A percentile compares a stretch with the other conserved stretches of the same genome.
Evolutionary conservation across 345 rosid species (phyloP).

Genomic region (Pseudoturritis turrita): DNA sequence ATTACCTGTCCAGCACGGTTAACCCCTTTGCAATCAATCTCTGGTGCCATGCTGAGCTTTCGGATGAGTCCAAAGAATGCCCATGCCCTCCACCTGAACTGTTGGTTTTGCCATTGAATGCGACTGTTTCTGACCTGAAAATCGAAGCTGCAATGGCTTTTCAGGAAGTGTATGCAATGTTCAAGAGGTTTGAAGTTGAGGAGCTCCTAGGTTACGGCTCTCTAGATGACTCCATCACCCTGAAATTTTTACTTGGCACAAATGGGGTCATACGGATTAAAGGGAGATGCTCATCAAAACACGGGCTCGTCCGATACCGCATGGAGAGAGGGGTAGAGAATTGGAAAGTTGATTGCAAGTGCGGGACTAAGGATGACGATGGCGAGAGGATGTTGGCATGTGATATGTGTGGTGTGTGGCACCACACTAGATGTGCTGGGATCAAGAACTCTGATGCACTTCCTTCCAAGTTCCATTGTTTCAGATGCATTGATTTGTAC

Average conservation of each 20-base stretch:
- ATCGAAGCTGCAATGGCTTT: conserved; percentile 47
- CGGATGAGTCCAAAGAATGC: conserved; percentile 44
- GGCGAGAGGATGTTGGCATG: conserved; percentile 78
- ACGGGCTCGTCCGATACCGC: conserved; percentile 44
- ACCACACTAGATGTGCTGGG: conserved; percentile 70
- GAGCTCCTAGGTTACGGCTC: conserved; percentile 46
- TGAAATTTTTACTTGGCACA: conserved; percentile 45
- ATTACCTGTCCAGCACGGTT: conserved; percentile 23
- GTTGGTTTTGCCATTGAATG: conserved; percentile 45
- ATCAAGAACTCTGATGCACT: conserved; percentile 43
- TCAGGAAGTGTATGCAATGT: conserved; percentile 67
- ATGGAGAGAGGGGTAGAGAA: conserved; percentile 66
- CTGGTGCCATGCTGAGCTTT: conserved; percentile 50
- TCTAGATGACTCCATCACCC: conserved; percentile 43
- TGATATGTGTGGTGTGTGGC: conserved; percentile 68
- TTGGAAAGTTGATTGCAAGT: conserved; percentile 64
- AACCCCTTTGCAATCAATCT: conserved; percentile 34
- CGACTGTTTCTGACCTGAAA: conserved; percentile 58
- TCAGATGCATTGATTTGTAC: conserved; percentile 31
- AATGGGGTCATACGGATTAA: conserved; percentile 37
- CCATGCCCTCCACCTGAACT: conserved; percentile 53
- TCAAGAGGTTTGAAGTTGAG: conserved; percentile 49
- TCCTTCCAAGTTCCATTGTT: conserved; percentile 44
- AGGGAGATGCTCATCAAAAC: conserved; percentile 48
- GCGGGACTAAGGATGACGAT: conserved; percentile 72